Conservation (phyloP, 2,329 filamentous ascomycete genomes). For the Cladosporium cucumerinum region DNA sequence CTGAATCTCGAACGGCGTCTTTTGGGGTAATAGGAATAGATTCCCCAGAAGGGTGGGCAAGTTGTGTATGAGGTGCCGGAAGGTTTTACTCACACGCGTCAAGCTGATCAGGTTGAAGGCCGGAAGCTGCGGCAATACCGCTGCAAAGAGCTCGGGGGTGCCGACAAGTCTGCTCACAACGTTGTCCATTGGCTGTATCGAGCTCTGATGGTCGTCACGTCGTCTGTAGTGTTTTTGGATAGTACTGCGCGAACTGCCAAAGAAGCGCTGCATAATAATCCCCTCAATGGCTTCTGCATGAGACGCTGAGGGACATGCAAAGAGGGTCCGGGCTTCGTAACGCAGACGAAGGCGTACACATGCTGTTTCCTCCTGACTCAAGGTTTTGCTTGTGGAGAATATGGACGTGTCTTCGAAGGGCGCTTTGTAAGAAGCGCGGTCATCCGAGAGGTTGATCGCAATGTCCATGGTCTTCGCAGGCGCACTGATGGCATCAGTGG, state of each 20-base stretch:
- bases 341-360: background rate
- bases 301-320: background rate
- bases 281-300: background rate
- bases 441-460: background rate
- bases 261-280: background rate
- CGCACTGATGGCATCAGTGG: background rate
- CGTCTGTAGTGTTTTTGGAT: background rate
- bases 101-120: background rate
- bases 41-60: background rate
- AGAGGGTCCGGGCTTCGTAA: background rate
- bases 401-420: background rate
- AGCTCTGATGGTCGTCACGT: background rate
- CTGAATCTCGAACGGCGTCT: background rate
- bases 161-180: background rate
- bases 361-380: background rate
- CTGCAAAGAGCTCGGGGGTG: background rate
- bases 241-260: background rate
- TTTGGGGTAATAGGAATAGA: background rate
- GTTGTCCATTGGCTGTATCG: background rate
- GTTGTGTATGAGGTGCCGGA: background rate
- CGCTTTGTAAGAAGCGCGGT: background rate
- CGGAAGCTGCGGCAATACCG: background rate
- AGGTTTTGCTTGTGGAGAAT: background rate
- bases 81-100: background rate
- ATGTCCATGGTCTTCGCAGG: background rate